phyloP scores from a whole-genome alignment of 2,329 filamentous ascomycete species.

The Leptographium wingfieldii region DNA sequence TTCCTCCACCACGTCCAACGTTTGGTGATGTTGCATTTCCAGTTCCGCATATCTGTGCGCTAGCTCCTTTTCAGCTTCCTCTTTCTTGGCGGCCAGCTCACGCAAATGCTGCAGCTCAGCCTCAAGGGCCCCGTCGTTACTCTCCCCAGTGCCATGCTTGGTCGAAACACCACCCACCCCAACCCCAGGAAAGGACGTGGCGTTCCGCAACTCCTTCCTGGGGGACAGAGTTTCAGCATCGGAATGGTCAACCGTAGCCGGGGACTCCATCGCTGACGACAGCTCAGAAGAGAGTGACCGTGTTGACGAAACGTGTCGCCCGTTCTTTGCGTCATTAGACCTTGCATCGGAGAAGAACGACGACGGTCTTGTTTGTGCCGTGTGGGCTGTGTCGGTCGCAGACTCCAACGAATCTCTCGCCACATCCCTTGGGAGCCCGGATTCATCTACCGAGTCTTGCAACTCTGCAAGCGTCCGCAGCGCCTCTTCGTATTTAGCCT shows the following conservation, averaged over 20 bases:
- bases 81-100: slow-evolving; percentile 60
- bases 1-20: slow-evolving; percentile 77
- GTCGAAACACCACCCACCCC: not conserved
- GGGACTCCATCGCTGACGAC: slow-evolving; percentile 72
- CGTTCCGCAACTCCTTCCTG: not conserved
- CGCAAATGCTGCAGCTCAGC: slow-evolving; percentile 62
- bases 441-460: slow-evolving; percentile 74
- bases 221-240: slow-evolving; percentile 39
- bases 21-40: slow-evolving; percentile 67
- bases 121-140: slow-evolving; percentile 21
- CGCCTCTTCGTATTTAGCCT: slow-evolving; percentile 83
- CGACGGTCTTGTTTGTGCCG: slow-evolving; percentile 46
- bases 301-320: slow-evolving; percentile 60
- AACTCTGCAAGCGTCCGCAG: slow-evolving; percentile 70
- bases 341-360: slow-evolving; percentile 77
- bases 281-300: slow-evolving; percentile 90
- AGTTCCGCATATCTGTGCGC: slow-evolving; percentile 71
- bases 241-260: slow-evolving; percentile 49
- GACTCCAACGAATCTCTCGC: slow-evolving; percentile 45
- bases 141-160: not conserved
- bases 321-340: slow-evolving; percentile 57
- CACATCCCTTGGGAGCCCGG: slow-evolving; percentile 43
- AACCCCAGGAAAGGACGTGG: not conserved
- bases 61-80: slow-evolving; percentile 60
- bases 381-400: slow-evolving; percentile 33